phyloP scores from a whole-genome alignment of 106 monocot genomes.

The Phalaenopsis aphrodite region DNA sequence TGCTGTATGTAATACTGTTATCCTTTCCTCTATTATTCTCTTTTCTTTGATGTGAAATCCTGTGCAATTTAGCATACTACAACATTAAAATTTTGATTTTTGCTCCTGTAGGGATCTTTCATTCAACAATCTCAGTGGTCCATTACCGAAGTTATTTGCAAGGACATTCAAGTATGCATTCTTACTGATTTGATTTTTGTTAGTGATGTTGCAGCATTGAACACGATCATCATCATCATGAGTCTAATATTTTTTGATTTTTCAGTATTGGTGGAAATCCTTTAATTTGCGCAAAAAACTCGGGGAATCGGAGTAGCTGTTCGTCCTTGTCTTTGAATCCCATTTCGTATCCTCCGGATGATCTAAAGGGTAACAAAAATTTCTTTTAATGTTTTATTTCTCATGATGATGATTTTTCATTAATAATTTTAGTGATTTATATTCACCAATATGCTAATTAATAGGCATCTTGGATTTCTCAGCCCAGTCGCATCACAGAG shows the following conservation, averaged over 20 bases:
- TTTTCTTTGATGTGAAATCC: neutral
- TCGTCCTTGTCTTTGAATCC: slow-evolving; percentile 69
- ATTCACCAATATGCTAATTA: slow-evolving; percentile 18
- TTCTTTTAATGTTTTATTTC: neutral
- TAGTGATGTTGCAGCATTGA: neutral
- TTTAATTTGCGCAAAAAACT: slow-evolving; percentile 55
- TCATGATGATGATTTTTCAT: neutral
- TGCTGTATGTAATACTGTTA: slow-evolving; percentile 47
- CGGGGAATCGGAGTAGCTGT: slow-evolving; percentile 43
- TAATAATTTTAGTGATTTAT: neutral
- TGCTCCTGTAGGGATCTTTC: slow-evolving; percentile 70
- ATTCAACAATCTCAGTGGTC: slow-evolving; percentile 84
- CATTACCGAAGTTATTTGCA: slow-evolving; percentile 60
- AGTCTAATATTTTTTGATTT: neutral
- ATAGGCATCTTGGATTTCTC: slow-evolving; percentile 31
- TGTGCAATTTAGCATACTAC: neutral
- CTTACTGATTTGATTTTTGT: neutral
- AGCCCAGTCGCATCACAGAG: slow-evolving; percentile 47
- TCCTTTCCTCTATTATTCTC: slow-evolving; percentile 5
- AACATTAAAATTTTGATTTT: neutral
- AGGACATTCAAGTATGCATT: slow-evolving; percentile 81
- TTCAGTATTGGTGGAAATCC: slow-evolving; percentile 81
- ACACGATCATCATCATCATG: neutral
- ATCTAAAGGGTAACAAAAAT: slow-evolving; percentile 38
- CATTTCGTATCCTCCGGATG: slow-evolving; percentile 81